Evolutionary conservation across 148 eudicot genomes (phyloP), one percentile per base, ranked within the genome.

Genomic region (Rhododendron simsii): DNA sequence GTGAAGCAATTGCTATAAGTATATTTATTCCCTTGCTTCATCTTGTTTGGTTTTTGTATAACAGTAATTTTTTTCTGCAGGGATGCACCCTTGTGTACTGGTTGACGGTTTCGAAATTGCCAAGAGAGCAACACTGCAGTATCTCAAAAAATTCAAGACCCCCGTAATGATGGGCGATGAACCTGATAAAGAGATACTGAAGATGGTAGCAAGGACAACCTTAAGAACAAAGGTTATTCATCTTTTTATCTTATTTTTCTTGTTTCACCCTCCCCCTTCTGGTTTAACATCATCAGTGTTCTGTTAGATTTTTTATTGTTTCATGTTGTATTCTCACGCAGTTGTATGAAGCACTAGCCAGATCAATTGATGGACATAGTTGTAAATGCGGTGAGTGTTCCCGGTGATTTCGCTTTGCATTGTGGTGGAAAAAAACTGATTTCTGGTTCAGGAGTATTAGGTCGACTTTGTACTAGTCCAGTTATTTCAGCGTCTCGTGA

Each of bases 71-170:
- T 53, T 78, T 59, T 14, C 44, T 85, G 45, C 81, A 97, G 99
- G 99, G 78, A 95, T 95, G 98, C 99, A 97, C 90, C 98, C 98
- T 75, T 96, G 98, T 79, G 94, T 97, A 61, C 76, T 97, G 86
- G 99, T 97, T 83, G 99, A 97, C 88, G 98, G 99, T 80, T 94
- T 97, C 88, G 98, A 97, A 88, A 94, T 97, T 85, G 99, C 98
- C 33, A 97, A 97, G 91, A 91, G 92, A 90, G 99, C 99, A 84
- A 95, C 98, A 61, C 95, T 97, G 81, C 93, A 92, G 48, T 95
- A 92, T 91, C 91, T 97, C 18, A 98, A 97, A 83, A 94, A 92
- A 86, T 97, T 97, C 77, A 95, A 97, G 90, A 97, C 98, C 90
- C 95, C 96, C 81, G 98, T 95, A 69, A 93, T 94, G 82, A 94